A percentile compares a stretch with the other conserved stretches of the same genome.
Conservation (phyloP, 2,329 filamentous ascomycete species). For the Ophiostoma montium region DNA sequence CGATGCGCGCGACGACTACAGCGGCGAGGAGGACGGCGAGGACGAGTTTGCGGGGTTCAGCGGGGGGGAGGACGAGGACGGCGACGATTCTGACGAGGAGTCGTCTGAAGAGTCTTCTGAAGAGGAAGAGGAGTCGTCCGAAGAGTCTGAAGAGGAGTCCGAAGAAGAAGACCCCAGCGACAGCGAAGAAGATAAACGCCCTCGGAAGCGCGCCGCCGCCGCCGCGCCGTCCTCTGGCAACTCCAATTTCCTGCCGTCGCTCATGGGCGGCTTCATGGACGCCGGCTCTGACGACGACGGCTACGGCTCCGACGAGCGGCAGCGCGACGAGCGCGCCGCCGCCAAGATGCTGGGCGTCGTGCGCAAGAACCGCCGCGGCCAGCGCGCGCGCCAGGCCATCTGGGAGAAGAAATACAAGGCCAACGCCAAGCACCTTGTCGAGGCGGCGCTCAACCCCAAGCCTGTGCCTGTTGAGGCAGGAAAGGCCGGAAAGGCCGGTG, state of each 20-base stretch:
- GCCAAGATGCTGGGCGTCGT: constrained; percentile 30
- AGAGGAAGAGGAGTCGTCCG: too few relatives aligned
- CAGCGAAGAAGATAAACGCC: constrained; percentile 5
- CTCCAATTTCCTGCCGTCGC: constrained; percentile 57
- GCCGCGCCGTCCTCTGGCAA: constrained; percentile 6
- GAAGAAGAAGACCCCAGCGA: constrained; percentile 8
- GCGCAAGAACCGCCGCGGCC: constrained; percentile 58
- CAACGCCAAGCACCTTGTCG: constrained; percentile 49
- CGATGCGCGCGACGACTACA: constrained; percentile 14
- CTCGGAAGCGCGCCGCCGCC: constrained; percentile 5
- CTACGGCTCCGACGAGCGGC: constrained; percentile 40
- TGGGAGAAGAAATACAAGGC: constrained; percentile 69
- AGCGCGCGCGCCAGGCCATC: constrained; percentile 63
- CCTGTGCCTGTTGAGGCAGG: constrained; percentile 23
- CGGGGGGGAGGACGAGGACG: constrained; percentile 7
- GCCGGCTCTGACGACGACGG: constrained; percentile 63
- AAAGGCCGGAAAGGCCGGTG: constrained; percentile 27
- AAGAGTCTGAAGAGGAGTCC: constrained; percentile 1
- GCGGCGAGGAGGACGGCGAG: constrained; percentile 2
- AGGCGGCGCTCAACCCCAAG: constrained; percentile 20
- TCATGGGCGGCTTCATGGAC: constrained; percentile 69
- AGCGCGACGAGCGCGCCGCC: constrained; percentile 34
- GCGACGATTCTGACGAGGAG: background rate
- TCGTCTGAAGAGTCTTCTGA: constrained; percentile 4
- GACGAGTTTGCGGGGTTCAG: constrained; percentile 12